Base-by-base conservation (phyloP, 495 filamentous ascomycete species). In the Durotheca rogersii region DNA sequence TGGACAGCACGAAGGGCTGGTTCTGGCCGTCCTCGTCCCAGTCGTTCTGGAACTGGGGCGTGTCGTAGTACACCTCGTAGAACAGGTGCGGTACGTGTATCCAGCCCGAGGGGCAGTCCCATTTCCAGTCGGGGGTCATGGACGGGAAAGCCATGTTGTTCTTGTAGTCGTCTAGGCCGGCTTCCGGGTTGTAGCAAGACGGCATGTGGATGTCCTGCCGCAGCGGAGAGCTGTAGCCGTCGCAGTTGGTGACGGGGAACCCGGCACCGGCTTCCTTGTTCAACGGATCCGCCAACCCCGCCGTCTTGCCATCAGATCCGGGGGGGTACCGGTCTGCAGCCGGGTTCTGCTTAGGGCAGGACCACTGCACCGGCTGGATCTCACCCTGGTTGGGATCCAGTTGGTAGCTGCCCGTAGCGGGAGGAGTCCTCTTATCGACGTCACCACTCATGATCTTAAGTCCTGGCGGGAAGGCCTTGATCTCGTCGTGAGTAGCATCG, bases 371-470 rank as follows among this genome's bases (percentile, higher is more conserved):
- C 14, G 70, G 57, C 51, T 68, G 59, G 32, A 73, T 50, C 7
- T 60, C 56, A 0, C 72, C 72, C 45, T 62, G 63, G 53, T 58
- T 69, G 20, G 61, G 70, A 57, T 68, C 68, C 37, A 62, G 59
- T 55, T 66, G 66, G 51, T 31, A 23, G 46, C 32, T 51, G 6
- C 57, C 60, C 6, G 41, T 61, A 4, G 50, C 46, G 0, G 71
- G 71, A 2, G 66, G 50, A 2, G 61, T 62, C 38, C 81, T 74
- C 44, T 74, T 65, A 51, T 47, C 64, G 0, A 81, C 73, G 60
- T 85, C 69, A 21, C 87, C 87, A 41, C 81, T 79, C 14, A 89
- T 47, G 70, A 91, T 88, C 56, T 84, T 81, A 48, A 90, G 78
- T 35, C 80, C 82, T 6, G 72, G 60, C 0, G 87, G 87, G 68